Conservation (phyloP, 768 basidiomycete species). For the Lactarius tabidus region DNA sequence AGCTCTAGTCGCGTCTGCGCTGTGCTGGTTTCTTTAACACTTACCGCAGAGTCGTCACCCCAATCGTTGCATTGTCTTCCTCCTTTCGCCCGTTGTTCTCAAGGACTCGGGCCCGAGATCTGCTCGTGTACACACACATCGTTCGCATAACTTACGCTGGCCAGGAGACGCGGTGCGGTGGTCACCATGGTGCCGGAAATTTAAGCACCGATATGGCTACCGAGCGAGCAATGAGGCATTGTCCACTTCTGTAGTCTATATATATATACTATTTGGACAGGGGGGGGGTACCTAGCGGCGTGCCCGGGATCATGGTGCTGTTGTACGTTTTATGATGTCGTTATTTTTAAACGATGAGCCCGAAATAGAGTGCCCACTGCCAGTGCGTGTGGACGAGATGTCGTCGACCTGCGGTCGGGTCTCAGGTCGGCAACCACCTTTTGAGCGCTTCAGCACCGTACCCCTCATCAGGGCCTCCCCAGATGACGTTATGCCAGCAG, state of each 20-base stretch:
- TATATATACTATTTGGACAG: not conserved
- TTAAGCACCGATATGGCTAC: not conserved
- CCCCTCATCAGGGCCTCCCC: conserved; percentile 67
- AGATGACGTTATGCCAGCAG: conserved; percentile 66
- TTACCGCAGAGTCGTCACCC: not conserved
- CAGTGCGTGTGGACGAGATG: not conserved
- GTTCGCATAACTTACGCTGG: not conserved
- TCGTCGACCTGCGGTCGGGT: not conserved
- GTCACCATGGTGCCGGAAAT: not conserved
- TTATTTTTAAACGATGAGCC: not conserved
- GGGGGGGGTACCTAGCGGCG: not conserved
- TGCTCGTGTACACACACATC: not conserved
- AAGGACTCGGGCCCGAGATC: not conserved
- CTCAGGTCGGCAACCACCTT: not conserved
- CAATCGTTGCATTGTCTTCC: not conserved
- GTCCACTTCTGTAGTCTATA: not conserved
- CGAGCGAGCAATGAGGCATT: not conserved
- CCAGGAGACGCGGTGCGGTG: not conserved
- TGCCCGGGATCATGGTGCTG: not conserved
- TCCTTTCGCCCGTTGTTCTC: not conserved
- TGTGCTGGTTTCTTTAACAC: not conserved
- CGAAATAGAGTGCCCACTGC: not conserved
- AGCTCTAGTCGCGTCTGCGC: not conserved
- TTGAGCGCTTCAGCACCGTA: not conserved
- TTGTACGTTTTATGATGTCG: not conserved